Conservation (phyloP, 164 flowering plant genomes). For the Magnolia sinica region DNA sequence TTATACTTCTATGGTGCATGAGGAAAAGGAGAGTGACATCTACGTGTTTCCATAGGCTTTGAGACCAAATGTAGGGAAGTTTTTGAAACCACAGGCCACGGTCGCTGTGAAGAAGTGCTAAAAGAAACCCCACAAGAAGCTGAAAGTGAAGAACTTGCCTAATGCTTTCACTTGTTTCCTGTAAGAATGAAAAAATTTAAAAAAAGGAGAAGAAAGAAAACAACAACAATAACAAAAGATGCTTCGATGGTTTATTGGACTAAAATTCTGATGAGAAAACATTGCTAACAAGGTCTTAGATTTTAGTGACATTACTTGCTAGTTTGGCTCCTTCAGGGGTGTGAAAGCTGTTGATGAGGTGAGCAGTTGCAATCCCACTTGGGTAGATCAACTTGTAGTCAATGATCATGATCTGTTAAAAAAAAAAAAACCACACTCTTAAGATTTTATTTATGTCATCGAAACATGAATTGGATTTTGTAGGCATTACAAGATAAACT, state of each 20-base stretch:
- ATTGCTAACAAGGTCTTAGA: not conserved
- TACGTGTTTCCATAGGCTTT: constrained; percentile 40
- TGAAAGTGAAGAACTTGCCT: constrained; percentile 21
- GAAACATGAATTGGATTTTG: too few species aligned
- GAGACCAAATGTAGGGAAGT: constrained; percentile 27
- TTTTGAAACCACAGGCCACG: constrained; percentile 26
- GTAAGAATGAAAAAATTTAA: not conserved
- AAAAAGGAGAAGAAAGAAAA: not conserved
- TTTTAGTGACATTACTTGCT: constrained; percentile 37
- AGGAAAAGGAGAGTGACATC: not conserved
- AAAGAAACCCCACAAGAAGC: constrained; percentile 30
- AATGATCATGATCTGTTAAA: constrained; percentile 61
- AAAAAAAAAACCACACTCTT: not conserved
- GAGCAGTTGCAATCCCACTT: constrained; percentile 66
- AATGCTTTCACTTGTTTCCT: constrained; percentile 28
- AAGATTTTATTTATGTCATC: not conserved
- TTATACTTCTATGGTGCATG: not conserved
- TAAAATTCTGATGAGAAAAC: not conserved
- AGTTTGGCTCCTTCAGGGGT: constrained; percentile 60
- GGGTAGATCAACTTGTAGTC: constrained; percentile 65
- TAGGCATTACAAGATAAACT: too few species aligned
- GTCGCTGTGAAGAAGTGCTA: constrained; percentile 31
- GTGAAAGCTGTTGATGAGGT: constrained; percentile 66
- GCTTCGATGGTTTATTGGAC: not conserved
- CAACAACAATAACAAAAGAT: not conserved